Evolutionary conservation across 495 filamentous ascomycete species (phyloP).

Genomic region (Letharia columbiana): DNA sequence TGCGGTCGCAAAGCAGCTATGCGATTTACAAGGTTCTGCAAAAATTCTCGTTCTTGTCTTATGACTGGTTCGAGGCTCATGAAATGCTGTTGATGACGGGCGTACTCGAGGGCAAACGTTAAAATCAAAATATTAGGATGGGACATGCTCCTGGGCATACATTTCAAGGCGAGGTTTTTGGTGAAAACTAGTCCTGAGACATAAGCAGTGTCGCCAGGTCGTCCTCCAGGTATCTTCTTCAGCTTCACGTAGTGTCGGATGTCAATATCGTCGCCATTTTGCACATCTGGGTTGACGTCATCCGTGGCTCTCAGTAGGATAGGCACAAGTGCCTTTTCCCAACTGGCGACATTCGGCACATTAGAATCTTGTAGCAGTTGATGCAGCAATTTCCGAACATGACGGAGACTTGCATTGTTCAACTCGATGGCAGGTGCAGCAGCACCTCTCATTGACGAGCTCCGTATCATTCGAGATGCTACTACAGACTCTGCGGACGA

Average conservation of each 20-base stretch:
- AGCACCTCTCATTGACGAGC: constrained; percentile 74
- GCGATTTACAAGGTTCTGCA: constrained; percentile 86
- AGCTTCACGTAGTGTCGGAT: constrained; percentile 98
- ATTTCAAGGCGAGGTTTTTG: constrained; percentile 92
- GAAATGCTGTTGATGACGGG: constrained; percentile 88
- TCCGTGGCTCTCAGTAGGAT: constrained; percentile 87
- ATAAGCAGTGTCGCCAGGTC: constrained; percentile 84
- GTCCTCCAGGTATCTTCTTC: constrained; percentile 88
- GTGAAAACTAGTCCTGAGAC: constrained; percentile 94
- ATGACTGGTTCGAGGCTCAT: constrained; percentile 98
- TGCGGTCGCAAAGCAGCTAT: constrained; percentile 78
- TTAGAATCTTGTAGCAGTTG: constrained; percentile 72
- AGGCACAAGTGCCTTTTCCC: constrained; percentile 88
- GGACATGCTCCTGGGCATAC: constrained; percentile 79
- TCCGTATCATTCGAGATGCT: constrained; percentile 59
- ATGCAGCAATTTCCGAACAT: constrained; percentile 73
- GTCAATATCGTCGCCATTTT: constrained; percentile 86
- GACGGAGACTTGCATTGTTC: constrained; percentile 76
- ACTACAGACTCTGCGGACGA: constrained; percentile 37
- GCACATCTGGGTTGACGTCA: constrained; percentile 87
- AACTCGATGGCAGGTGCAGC: constrained; percentile 69
- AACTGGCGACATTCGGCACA: constrained; percentile 63
- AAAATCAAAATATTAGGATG: constrained; percentile 86
- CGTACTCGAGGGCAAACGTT: constrained; percentile 93
- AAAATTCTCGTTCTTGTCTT: constrained; percentile 89